Conservation (phyloP, 2,329 filamentous ascomycete species). For the Capronia coronata region DNA sequence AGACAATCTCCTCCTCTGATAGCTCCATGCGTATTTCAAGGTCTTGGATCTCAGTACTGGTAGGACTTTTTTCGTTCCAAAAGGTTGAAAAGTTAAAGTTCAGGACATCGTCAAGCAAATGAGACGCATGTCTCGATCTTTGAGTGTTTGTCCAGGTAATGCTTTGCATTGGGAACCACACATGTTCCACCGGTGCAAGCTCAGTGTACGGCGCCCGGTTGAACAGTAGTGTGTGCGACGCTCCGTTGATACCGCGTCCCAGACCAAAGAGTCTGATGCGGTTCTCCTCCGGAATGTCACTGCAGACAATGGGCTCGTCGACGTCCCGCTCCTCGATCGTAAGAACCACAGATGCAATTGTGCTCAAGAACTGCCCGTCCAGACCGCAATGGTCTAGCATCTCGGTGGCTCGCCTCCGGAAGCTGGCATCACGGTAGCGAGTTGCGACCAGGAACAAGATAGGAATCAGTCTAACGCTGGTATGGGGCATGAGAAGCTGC, state of each 20-base stretch:
- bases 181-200: not conserved
- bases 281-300: conserved; percentile 15
- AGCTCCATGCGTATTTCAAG: too few relatives aligned
- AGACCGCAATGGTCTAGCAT: conserved; percentile 11
- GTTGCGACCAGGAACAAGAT: conserved; percentile 22
- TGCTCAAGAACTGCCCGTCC: conserved; percentile 14
- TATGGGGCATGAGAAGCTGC: conserved; percentile 1
- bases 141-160: not conserved
- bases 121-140: conserved; percentile 3
- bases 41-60: conserved; percentile 1
- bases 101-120: conserved; percentile 4
- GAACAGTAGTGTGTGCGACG: conserved; percentile 5
- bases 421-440: conserved; percentile 11
- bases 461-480: conserved; percentile 6
- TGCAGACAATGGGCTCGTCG: conserved; percentile 5
- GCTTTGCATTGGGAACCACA: conserved; percentile 3
- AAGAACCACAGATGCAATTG: conserved; percentile 12
- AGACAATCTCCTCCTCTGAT: too few relatives aligned
- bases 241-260: not conserved
- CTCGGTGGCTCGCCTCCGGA: conserved; percentile 12
- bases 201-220: conserved; percentile 5
- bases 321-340: conserved; percentile 14
- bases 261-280: conserved; percentile 11
- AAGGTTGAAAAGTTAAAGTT: conserved; percentile 17
- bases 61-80: conserved; percentile 11